phyloP scores from a whole-genome alignment of 768 basidiomycete species.

The Termitomyces sp. region DNA sequence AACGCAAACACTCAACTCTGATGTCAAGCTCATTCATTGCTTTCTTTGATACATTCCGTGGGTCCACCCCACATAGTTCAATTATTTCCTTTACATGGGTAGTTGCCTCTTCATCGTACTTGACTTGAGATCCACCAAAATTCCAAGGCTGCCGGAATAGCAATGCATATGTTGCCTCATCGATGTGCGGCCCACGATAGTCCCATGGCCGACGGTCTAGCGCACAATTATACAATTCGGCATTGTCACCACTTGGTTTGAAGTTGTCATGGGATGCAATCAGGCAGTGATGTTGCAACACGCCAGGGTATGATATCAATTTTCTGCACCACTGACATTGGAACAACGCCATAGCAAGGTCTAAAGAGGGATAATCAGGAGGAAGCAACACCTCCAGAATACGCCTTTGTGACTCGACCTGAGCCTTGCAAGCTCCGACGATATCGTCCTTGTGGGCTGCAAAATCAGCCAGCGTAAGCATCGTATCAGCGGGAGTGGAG shows the following conservation, averaged over 20 bases:
- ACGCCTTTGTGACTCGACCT: conserved; percentile 17
- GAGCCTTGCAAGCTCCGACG: conserved; percentile 10
- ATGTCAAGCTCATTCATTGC: conserved; percentile 23
- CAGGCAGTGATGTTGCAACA: conserved; percentile 26
- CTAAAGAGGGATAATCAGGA: conserved; percentile 9
- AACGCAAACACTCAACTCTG: conserved; percentile 29
- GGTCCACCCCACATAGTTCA: conserved; percentile 23
- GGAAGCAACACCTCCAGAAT: conserved; percentile 9
- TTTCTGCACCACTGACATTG: conserved; percentile 27
- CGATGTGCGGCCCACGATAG: background rate
- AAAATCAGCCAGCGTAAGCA: conserved; percentile 7
- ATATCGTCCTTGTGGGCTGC: conserved; percentile 5
- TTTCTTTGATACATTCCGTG: conserved; percentile 13
- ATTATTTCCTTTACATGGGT: conserved; percentile 20
- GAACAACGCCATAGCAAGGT: conserved; percentile 30
- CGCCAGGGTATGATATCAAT: conserved; percentile 27
- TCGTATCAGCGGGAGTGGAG: conserved; percentile 5
- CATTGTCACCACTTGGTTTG: conserved; percentile 3
- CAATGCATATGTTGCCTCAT: background rate
- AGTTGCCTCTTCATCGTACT: conserved; percentile 25
- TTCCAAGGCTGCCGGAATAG: conserved; percentile 18
- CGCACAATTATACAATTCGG: conserved; percentile 7
- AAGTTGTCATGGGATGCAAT: background rate
- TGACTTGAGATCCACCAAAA: conserved; percentile 17
- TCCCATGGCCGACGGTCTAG: background rate